Conservation (phyloP, 2,329 filamentous ascomycete species). For the Xylaria sp. region DNA sequence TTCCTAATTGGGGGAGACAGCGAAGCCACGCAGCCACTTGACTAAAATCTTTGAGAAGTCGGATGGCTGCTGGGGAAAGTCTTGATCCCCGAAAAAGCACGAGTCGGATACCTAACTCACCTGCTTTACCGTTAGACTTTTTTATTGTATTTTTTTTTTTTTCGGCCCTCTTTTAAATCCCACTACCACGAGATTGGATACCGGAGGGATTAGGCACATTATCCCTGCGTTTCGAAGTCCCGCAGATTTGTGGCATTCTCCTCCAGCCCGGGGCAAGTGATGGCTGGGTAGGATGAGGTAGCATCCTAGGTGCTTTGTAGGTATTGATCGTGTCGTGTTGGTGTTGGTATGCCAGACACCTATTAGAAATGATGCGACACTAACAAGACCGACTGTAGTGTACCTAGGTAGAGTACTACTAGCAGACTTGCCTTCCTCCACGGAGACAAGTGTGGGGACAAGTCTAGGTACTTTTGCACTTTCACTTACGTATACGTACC, state of each 20-base stretch:
- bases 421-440: too few species aligned
- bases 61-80: neutral
- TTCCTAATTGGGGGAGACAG: slow-evolving; percentile 18
- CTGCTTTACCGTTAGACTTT: neutral
- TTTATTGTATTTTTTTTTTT: neutral
- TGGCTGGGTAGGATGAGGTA: neutral
- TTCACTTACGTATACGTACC: neutral
- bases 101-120: too few species aligned
- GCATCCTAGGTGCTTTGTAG: neutral
- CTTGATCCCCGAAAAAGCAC: too few species aligned
- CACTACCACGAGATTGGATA: neutral
- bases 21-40: slow-evolving; percentile 27
- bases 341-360: too few species aligned
- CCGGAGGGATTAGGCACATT: too few species aligned
- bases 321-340: neutral
- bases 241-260: too few species aligned
- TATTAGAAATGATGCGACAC: too few species aligned
- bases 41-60: neutral
- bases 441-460: neutral
- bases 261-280: neutral
- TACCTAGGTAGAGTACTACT: too few species aligned
- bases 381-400: too few species aligned
- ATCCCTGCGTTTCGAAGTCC: too few species aligned
- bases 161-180: too few species aligned
- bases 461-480: neutral